Evolutionary conservation across 2,329 filamentous ascomycete genomes (phyloP).

Genomic region (Cladosporium oxysporum): DNA sequence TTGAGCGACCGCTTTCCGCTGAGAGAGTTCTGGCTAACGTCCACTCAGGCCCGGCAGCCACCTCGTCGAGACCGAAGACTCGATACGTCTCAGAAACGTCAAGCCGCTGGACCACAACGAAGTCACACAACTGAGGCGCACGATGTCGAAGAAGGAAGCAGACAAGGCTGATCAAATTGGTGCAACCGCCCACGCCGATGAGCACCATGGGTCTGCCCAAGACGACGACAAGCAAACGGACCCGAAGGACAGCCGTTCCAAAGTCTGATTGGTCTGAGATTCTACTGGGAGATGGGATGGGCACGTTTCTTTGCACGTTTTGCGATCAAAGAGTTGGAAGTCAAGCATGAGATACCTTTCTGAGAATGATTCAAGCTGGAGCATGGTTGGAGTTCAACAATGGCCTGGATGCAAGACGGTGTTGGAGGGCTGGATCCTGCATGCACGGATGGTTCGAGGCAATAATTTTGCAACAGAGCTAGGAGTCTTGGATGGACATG

Average conservation of each 20-base stretch:
- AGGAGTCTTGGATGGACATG: background rate
- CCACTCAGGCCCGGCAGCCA: constrained; percentile 27
- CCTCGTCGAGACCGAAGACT: constrained; percentile 39
- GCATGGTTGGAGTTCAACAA: background rate
- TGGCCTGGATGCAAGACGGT: background rate
- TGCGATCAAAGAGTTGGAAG: background rate
- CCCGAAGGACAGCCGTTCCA: background rate
- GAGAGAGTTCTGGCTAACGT: background rate
- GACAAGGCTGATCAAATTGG: background rate
- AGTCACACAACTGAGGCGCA: constrained; percentile 35
- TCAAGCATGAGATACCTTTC: background rate
- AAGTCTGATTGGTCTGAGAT: background rate
- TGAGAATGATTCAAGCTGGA: background rate
- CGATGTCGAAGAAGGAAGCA: constrained; percentile 23
- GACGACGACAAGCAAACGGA: background rate
- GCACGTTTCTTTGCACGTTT: background rate
- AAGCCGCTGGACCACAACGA: constrained; percentile 39
- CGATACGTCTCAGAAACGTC: constrained; percentile 29
- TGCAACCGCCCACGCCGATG: background rate
- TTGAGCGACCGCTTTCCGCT: background rate
- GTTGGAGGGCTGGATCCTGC: background rate
- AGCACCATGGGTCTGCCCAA: background rate
- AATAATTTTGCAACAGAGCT: background rate
- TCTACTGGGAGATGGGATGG: background rate
- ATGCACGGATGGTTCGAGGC: background rate